phyloP scores from a whole-genome alignment of 805 yeast species.

The Sugiyamaella marilandica region DNA sequence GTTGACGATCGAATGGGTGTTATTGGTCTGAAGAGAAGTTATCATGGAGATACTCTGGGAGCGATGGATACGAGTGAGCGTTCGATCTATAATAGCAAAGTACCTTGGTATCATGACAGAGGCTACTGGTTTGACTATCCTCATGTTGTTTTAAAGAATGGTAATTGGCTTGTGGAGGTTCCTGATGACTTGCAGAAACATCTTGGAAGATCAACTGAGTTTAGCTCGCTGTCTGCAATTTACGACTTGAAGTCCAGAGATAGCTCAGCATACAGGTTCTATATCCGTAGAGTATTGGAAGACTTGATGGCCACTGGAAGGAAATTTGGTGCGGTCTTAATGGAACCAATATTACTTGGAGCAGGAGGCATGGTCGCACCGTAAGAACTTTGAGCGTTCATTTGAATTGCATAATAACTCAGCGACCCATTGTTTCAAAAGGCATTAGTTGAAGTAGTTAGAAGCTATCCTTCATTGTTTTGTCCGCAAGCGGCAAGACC shows the following conservation, averaged over 20 bases:
- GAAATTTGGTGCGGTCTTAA: conserved; percentile 25
- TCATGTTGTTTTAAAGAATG: conserved; percentile 18
- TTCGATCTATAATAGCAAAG: conserved; percentile 22
- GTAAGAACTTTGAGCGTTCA: conserved; percentile 8
- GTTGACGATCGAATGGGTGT: conserved; percentile 15
- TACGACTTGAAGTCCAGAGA: conserved; percentile 16
- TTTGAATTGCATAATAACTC: not conserved
- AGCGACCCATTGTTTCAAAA: conserved; percentile 24
- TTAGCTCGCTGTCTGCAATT: conserved; percentile 14
- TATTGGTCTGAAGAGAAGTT: conserved; percentile 24
- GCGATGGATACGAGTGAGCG: conserved; percentile 26
- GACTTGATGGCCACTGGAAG: conserved; percentile 13
- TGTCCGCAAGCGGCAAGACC: not conserved
- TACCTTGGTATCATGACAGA: conserved; percentile 24
- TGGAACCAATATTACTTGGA: conserved; percentile 26
- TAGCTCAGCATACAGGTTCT: conserved; percentile 9
- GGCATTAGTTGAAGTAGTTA: conserved; percentile 21
- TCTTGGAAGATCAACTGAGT: conserved; percentile 9
- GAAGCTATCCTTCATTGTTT: conserved; percentile 15
- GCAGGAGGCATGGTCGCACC: conserved; percentile 28
- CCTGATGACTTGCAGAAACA: conserved; percentile 13
- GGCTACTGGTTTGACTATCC: conserved; percentile 28
- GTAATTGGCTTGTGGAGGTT: conserved; percentile 20
- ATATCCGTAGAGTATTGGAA: conserved; percentile 14
- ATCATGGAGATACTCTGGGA: conserved; percentile 29